phyloP scores from a whole-genome alignment of 2,329 filamentous ascomycete species.

The Metarhizium brunneum region DNA sequence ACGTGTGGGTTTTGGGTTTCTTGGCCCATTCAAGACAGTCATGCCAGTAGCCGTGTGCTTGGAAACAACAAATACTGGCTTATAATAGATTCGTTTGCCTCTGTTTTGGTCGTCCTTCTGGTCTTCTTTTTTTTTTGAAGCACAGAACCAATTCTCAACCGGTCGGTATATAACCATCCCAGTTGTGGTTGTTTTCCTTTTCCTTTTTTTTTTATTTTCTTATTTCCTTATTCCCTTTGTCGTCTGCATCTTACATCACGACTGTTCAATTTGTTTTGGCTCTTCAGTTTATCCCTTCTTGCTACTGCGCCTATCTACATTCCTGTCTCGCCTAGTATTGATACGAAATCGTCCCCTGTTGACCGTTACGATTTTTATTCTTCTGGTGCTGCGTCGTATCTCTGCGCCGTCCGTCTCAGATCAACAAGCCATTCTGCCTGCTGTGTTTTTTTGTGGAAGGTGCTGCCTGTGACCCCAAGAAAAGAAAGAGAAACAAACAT shows the following conservation, averaged over 20 bases:
- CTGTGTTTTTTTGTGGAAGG: not conserved
- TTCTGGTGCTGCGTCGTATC: not conserved
- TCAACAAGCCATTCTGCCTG: not conserved
- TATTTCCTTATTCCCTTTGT: constrained; percentile 16
- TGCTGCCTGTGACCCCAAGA: no score
- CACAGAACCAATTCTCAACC: constrained; percentile 5
- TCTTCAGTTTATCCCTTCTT: not conserved
- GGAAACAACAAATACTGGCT: not conserved
- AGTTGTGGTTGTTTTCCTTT: not conserved
- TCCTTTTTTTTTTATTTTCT: constrained; percentile 10
- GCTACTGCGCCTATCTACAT: not conserved
- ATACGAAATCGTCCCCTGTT: not conserved
- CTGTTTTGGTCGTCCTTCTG: not conserved
- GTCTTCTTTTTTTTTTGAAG: constrained; percentile 1
- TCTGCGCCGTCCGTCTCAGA: not conserved
- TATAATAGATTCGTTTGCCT: constrained; percentile 17
- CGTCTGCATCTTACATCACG: constrained; percentile 7
- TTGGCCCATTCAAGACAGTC: not conserved
- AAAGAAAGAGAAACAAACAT: constrained; percentile 27
- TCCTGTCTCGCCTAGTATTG: not conserved
- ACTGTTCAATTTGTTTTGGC: not conserved
- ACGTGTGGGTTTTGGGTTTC: not conserved
- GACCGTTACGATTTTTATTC: not conserved
- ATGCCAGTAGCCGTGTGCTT: not conserved
- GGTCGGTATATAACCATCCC: not conserved